These are phyloP conservation scores for Geotrichum fermentans DNA, from an alignment of 1,139 yeast species.

Conservation along the genomic window DNA sequence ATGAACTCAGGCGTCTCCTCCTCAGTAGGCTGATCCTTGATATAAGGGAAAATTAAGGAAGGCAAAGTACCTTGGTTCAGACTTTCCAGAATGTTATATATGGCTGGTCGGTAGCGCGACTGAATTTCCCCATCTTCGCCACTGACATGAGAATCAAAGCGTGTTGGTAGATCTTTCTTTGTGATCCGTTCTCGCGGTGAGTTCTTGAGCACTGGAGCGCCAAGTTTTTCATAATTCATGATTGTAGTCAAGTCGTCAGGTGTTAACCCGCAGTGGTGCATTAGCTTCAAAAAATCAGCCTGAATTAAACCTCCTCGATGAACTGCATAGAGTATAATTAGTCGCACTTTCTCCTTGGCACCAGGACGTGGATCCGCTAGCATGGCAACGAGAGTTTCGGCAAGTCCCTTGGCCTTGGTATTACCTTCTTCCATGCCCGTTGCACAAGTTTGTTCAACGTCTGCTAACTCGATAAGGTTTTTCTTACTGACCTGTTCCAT, in stretches of 20 bases:
- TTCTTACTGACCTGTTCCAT: constrained; percentile 36
- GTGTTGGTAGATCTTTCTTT: constrained; percentile 20
- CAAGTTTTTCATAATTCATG: constrained; percentile 60
- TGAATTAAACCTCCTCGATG: constrained; percentile 82
- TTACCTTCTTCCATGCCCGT: constrained; percentile 72
- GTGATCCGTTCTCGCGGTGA: constrained; percentile 35
- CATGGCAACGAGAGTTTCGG: constrained; percentile 59
- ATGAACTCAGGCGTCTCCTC: constrained; percentile 48
- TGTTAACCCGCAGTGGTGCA: constrained; percentile 61
- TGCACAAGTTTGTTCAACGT: constrained; percentile 59
- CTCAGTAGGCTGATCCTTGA: constrained; percentile 65
- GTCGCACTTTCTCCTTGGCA: constrained; percentile 64
- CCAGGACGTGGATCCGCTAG: constrained; percentile 49
- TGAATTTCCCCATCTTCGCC: constrained; percentile 68
- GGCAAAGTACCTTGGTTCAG: constrained; percentile 49
- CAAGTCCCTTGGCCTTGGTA: constrained; percentile 51
- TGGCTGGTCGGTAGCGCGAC: constrained; percentile 70
- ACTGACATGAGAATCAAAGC: constrained; percentile 59
- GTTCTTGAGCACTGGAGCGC: constrained; percentile 58
- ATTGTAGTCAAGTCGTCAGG: constrained; percentile 60
- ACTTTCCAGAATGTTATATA: constrained; percentile 53
- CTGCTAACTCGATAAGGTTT: constrained; percentile 35
- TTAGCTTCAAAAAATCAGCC: constrained; percentile 65
- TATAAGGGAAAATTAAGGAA: constrained; percentile 62
- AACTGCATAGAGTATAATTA: constrained; percentile 68